These are phyloP conservation scores for Polygonum maritimum DNA, from an alignment of 148 eudicot genomes.

Conservation along the genomic window DNA sequence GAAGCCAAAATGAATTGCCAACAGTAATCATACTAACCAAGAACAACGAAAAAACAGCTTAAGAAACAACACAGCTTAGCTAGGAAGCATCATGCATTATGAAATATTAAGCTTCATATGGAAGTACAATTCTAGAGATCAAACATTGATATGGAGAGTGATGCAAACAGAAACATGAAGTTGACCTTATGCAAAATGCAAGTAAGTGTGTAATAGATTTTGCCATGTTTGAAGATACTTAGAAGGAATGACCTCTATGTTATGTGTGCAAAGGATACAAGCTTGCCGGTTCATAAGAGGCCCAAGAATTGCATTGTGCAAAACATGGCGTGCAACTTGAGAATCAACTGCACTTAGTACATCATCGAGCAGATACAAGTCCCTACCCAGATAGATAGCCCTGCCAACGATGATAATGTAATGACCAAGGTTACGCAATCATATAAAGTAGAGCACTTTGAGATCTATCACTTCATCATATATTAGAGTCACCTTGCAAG, in stretches of 20 bases:
- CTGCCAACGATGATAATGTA: slow-evolving; percentile 27
- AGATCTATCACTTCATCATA: not conserved
- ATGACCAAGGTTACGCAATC: not conserved
- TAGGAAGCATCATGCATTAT: not conserved
- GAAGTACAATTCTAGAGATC: not conserved
- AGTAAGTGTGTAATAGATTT: not conserved
- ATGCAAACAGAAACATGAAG: not conserved
- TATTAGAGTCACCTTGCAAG: slow-evolving; percentile 55
- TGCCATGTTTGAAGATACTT: slow-evolving; percentile 2
- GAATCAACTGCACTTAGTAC: slow-evolving; percentile 96
- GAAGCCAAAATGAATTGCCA: not conserved
- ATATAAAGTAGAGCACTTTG: not conserved
- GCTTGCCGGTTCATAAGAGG: slow-evolving; percentile 60
- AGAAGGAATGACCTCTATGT: slow-evolving; percentile 46
- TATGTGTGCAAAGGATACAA: slow-evolving; percentile 84
- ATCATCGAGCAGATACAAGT: slow-evolving; percentile 74
- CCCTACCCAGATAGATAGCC: slow-evolving; percentile 71
- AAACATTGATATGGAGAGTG: not conserved
- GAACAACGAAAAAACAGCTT: not conserved
- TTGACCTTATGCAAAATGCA: not conserved
- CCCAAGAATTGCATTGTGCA: slow-evolving; percentile 70
- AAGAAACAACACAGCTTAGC: not conserved
- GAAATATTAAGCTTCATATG: not conserved
- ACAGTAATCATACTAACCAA: not conserved
- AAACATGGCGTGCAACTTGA: slow-evolving; percentile 74